Evolutionary conservation across 129 eudicot genomes (phyloP).

Genomic region (Flaveria ramosissima): DNA sequence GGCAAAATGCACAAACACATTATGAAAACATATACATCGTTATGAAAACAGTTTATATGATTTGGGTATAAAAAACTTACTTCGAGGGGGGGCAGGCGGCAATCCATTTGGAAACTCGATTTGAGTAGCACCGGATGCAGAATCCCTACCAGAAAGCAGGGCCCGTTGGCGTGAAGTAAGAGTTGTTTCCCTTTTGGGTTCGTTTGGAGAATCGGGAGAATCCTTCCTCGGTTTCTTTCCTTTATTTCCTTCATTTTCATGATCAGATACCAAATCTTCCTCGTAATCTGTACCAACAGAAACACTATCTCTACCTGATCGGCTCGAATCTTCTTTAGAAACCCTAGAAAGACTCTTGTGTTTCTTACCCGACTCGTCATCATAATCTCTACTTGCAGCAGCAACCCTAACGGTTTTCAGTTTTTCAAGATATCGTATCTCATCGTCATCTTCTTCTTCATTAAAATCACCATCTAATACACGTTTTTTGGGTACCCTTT

Average conservation of each 20-base stretch:
- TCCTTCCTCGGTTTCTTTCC: constrained; percentile 61
- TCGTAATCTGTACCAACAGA: constrained; percentile 68
- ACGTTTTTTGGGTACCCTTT: constrained; percentile 76
- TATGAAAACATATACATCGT: not conserved
- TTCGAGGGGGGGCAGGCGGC: constrained; percentile 93
- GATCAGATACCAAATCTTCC: constrained; percentile 61
- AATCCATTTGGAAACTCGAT: constrained; percentile 94
- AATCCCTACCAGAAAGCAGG: constrained; percentile 65
- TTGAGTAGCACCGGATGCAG: constrained; percentile 53
- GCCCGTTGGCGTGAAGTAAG: constrained; percentile 90
- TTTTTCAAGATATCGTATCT: constrained; percentile 84
- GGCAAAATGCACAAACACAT: constrained; percentile 10
- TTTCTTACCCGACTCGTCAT: constrained; percentile 57
- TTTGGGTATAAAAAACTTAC: constrained; percentile 38
- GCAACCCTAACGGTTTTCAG: constrained; percentile 60
- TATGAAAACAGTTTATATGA: not conserved
- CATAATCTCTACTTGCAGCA: constrained; percentile 53
- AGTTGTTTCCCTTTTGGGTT: constrained; percentile 68
- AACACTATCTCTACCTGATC: constrained; percentile 44
- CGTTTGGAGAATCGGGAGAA: constrained; percentile 57
- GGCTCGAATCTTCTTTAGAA: constrained; percentile 55
- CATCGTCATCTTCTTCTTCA: constrained; percentile 90
- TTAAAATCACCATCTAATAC: constrained; percentile 66
- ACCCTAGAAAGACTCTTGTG: constrained; percentile 57
- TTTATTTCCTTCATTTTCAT: constrained; percentile 55